phyloP scores from a whole-genome alignment of 2,329 filamentous ascomycete species.

The Fusarium nodosum region DNA sequence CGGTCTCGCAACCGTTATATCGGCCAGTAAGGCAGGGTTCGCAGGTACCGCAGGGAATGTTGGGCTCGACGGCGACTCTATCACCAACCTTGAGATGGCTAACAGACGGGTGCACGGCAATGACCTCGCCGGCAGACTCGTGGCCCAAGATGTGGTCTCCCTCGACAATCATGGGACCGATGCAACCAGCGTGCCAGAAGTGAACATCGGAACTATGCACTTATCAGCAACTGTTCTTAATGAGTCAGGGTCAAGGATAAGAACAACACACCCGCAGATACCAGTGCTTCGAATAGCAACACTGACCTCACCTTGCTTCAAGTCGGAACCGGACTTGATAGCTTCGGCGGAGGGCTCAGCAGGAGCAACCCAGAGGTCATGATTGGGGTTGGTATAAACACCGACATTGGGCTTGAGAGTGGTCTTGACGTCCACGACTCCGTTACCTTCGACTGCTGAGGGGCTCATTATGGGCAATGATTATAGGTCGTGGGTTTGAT shows the following conservation, averaged over 20 bases:
- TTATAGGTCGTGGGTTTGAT: conserved; percentile 21
- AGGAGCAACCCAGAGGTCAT: conserved; percentile 90
- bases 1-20: conserved; percentile 93
- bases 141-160: conserved; percentile 93
- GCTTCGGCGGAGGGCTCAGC: conserved; percentile 82
- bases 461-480: conserved; percentile 53
- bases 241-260: conserved; percentile 15
- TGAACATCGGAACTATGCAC: conserved; percentile 84
- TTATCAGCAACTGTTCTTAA: conserved; percentile 29
- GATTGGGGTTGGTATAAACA: conserved; percentile 93
- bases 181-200: conserved; percentile 96
- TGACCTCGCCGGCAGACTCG: conserved; percentile 87
- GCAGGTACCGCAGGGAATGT: conserved; percentile 91
- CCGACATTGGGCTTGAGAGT: conserved; percentile 86
- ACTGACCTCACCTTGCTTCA: conserved; percentile 87
- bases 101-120: conserved; percentile 86
- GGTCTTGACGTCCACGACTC: conserved; percentile 45
- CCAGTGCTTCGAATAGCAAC: conserved; percentile 93
- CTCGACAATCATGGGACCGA: conserved; percentile 94
- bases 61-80: conserved; percentile 93
- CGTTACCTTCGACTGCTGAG: conserved; percentile 51
- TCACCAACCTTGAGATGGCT: conserved; percentile 84
- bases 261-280: conserved; percentile 82
- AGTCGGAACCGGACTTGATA: conserved; percentile 74
- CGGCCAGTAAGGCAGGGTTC: conserved; percentile 91